A percentile compares a stretch with the other conserved stretches of the same genome.
Evolutionary conservation across 2,329 filamentous ascomycete genomes (phyloP).

Genomic region (Escovopsis weberi): DNA sequence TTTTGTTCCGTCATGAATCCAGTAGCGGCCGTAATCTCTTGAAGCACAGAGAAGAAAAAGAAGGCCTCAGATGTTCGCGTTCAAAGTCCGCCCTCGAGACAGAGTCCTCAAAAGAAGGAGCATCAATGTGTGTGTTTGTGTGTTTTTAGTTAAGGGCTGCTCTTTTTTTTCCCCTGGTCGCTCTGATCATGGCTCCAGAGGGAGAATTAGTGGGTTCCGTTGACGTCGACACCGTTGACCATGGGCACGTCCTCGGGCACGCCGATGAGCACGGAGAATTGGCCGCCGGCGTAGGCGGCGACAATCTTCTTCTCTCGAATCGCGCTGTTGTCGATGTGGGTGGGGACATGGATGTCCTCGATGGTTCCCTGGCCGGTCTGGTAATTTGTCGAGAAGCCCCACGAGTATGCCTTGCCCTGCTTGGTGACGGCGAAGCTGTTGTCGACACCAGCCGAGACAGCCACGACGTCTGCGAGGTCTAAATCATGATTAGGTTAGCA

Average conservation of each 20-base stretch:
- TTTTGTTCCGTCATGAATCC: too few relatives aligned
- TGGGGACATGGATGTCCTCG: constrained; percentile 69
- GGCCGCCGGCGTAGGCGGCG: constrained; percentile 75
- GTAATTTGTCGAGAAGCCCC: constrained; percentile 70
- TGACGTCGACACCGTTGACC: constrained; percentile 15
- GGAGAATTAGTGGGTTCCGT: constrained; percentile 2
- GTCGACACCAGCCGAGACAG: constrained; percentile 52
- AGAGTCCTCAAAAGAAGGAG: too few relatives aligned
- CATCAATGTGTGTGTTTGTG: too few relatives aligned
- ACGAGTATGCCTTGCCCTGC: constrained; percentile 59
- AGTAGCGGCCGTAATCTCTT: too few relatives aligned
- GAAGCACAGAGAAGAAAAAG: too few relatives aligned
- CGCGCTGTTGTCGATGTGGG: constrained; percentile 71
- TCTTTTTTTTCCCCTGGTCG: neutral
- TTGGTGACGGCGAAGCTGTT: constrained; percentile 58
- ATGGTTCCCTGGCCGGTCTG: constrained; percentile 64
- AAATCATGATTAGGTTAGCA: neutral
- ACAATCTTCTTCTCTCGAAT: constrained; percentile 59
- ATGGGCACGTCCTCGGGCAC: constrained; percentile 16
- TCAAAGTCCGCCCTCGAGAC: too few relatives aligned
- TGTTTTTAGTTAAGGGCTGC: too few relatives aligned
- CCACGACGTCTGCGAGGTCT: constrained; percentile 36
- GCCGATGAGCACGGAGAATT: constrained; percentile 56
- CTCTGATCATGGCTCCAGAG: too few relatives aligned
- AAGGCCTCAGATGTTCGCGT: too few relatives aligned